These are phyloP conservation scores for Phytophthora vignae DNA, from an alignment of 352 stramenopile genomes.

Conservation along the genomic window DNA sequence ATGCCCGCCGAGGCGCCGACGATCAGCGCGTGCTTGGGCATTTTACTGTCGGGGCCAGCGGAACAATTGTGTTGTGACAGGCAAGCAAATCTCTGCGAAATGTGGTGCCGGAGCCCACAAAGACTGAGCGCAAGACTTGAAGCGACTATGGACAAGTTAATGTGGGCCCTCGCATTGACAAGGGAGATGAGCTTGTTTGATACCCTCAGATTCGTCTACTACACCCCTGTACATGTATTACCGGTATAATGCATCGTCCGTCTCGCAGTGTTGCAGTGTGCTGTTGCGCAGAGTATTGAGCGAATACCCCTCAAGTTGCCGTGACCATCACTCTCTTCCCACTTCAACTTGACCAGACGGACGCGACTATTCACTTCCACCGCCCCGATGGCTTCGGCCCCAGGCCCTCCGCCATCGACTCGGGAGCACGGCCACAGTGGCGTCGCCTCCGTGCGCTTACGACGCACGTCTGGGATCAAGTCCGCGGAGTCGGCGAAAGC, in stretches of 20 bases:
- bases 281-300: too few relatives aligned
- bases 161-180: slow-evolving; percentile 16
- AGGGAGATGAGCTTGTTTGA: background rate
- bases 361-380: slow-evolving; percentile 20
- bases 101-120: slow-evolving; percentile 23
- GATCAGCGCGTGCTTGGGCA: slow-evolving; percentile 39
- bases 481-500: background rate
- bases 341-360: slow-evolving; percentile 20
- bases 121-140: background rate
- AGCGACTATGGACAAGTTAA: slow-evolving; percentile 5
- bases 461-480: slow-evolving; percentile 27
- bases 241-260: too few relatives aligned
- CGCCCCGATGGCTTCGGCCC: slow-evolving; percentile 14
- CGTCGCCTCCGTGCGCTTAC: slow-evolving; percentile 35
- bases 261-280: too few relatives aligned
- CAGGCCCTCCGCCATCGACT: slow-evolving; percentile 27
- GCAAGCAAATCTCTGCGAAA: slow-evolving; percentile 37
- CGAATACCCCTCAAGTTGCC: background rate
- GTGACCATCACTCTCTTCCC: slow-evolving; percentile 1
- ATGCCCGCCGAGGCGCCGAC: slow-evolving; percentile 40
- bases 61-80: slow-evolving; percentile 20
- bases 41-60: background rate
- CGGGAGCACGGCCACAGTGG: slow-evolving; percentile 26
- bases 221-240: too few relatives aligned
- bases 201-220: slow-evolving; percentile 18